phyloP scores from a whole-genome alignment of 345 rosid species.

The Populus simonii region DNA sequence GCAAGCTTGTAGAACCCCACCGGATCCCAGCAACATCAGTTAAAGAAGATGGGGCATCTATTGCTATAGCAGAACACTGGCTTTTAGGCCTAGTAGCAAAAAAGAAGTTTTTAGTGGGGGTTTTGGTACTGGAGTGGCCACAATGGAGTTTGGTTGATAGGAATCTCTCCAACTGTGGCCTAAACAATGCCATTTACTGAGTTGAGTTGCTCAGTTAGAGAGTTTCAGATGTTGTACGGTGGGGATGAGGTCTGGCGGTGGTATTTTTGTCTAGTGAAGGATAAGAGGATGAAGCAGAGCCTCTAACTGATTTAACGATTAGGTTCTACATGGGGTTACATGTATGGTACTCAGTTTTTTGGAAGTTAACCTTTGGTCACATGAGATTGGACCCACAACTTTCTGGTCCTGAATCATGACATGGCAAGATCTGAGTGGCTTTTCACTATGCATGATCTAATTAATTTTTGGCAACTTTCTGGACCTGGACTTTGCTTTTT shows the following conservation, averaged over 20 bases:
- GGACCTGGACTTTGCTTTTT: too few relatives aligned
- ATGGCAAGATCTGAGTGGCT: not conserved
- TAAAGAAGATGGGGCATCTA: conserved; percentile 68
- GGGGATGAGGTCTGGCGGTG: conserved; percentile 8
- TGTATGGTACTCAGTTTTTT: not conserved
- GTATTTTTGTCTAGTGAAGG: conserved; percentile 18
- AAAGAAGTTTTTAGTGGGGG: conserved; percentile 2
- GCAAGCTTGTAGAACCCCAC: conserved; percentile 68
- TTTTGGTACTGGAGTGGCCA: conserved; percentile 9
- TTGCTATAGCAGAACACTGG: conserved; percentile 77
- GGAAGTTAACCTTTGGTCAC: not conserved
- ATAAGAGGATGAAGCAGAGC: conserved; percentile 36
- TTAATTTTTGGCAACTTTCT: too few relatives aligned
- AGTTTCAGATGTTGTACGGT: conserved; percentile 1
- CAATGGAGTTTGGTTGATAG: conserved; percentile 34
- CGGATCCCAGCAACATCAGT: conserved; percentile 56
- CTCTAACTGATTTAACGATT: conserved; percentile 47
- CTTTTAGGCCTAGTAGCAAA: conserved; percentile 22
- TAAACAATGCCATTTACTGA: conserved; percentile 57
- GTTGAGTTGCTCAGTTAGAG: conserved; percentile 38
- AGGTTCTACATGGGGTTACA: not conserved
- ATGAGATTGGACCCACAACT: not conserved
- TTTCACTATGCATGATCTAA: too few relatives aligned
- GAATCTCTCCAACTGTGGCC: conserved; percentile 58
- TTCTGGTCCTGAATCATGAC: not conserved